These are phyloP conservation scores for Spergularia azorica DNA, from an alignment of 179 eudicot species.

Conservation along the genomic window DNA sequence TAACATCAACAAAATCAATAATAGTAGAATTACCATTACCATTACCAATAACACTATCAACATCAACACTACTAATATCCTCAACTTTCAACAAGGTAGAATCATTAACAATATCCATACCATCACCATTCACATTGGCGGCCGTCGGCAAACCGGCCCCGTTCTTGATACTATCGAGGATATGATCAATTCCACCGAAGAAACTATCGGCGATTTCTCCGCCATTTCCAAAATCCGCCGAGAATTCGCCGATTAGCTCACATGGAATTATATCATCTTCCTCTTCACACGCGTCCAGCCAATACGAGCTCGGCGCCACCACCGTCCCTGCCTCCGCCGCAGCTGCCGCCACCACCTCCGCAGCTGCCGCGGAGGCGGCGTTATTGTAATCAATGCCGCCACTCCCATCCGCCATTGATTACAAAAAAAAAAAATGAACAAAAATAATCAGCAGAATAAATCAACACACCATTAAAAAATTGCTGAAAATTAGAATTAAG, in stretches of 20 bases:
- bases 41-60: conserved; percentile 15
- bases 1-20: conserved; percentile 12
- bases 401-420: conserved; percentile 15
- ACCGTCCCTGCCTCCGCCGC: not conserved
- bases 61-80: conserved; percentile 16
- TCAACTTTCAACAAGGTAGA: conserved; percentile 27
- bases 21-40: not conserved
- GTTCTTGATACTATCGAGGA: conserved; percentile 64
- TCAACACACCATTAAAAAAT: not conserved
- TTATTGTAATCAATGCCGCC: not conserved
- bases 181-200: conserved; percentile 68
- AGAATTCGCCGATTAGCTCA: conserved; percentile 47
- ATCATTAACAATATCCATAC: conserved; percentile 12
- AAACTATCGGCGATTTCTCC: conserved; percentile 40
- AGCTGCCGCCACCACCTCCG: no score
- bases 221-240: conserved; percentile 28
- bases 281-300: conserved; percentile 97
- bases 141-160: conserved; percentile 41
- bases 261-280: conserved; percentile 54
- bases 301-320: conserved; percentile 46
- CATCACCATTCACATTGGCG: conserved; percentile 2
- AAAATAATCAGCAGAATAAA: conserved; percentile 4
- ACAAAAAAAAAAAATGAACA: conserved; percentile 15
- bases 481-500: not conserved
- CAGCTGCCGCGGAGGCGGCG: not conserved